Percentiles rank a stretch among this genome's conserved stretches.
Conservation (phyloP, 176 grass and related monocot species). For the Aegilops sharonensis region DNA sequence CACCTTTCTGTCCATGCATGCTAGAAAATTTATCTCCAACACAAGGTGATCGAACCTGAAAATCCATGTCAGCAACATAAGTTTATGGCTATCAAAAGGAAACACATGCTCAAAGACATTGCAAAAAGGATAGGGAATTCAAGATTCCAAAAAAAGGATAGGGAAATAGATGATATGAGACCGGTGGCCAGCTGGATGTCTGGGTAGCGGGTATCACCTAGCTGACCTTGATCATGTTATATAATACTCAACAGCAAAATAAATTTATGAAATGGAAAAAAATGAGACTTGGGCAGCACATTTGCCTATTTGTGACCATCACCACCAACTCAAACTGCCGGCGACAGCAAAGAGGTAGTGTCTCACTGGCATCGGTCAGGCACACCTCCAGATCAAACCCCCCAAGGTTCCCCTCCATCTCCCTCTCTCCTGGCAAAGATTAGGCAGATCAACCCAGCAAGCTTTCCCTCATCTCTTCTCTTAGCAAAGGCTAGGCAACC, state of each 20-base stretch:
- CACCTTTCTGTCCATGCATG: conserved; percentile 98
- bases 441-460: not conserved
- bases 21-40: conserved; percentile 95
- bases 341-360: not conserved
- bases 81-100: not conserved
- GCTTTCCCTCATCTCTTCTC: not conserved
- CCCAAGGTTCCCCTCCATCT: not conserved
- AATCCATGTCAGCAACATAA: conserved; percentile 29
- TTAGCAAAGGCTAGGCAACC: not conserved
- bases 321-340: not conserved
- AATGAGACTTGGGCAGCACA: not conserved
- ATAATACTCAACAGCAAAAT: not conserved
- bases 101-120: not conserved
- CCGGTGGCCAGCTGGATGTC: not conserved
- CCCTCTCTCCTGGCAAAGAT: not conserved
- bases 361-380: no score
- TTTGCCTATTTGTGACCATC: not conserved
- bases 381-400: not conserved
- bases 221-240: not conserved
- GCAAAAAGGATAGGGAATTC: not conserved
- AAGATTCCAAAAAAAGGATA: no score
- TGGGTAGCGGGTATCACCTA: not conserved
- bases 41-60: conserved; percentile 82
- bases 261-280: not conserved
- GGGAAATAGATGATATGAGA: not conserved